Percentiles rank a stretch among this genome's conserved stretches.
phyloP scores from a whole-genome alignment of 2,329 filamentous ascomycete genomes.

The Apiospora hydei region DNA sequence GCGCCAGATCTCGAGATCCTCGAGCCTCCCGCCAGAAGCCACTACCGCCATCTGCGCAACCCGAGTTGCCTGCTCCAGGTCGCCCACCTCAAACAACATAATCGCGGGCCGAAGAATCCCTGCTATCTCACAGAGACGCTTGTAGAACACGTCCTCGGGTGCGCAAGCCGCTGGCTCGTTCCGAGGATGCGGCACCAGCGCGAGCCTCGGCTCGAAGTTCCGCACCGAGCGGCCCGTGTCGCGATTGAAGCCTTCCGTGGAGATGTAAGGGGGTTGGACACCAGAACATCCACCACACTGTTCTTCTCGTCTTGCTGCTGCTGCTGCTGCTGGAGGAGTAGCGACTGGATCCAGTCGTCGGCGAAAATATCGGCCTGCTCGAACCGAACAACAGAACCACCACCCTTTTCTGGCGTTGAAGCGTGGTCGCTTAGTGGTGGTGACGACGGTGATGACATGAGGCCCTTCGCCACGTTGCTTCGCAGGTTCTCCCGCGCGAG shows the following conservation, averaged over 20 bases:
- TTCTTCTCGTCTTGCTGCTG: background rate
- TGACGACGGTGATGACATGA: conserved; percentile 27
- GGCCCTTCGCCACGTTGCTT: conserved; percentile 51
- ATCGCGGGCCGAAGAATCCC: conserved; percentile 56
- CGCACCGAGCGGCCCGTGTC: conserved; percentile 78
- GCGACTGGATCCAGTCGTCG: conserved; percentile 44
- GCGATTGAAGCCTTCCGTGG: conserved; percentile 64
- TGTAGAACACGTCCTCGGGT: conserved; percentile 70
- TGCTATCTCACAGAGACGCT: conserved; percentile 65
- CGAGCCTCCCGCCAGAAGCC: conserved; percentile 36
- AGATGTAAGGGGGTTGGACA: conserved; percentile 96
- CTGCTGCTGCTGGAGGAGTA: background rate
- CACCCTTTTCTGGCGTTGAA: conserved; percentile 10
- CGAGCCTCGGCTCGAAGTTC: conserved; percentile 79
- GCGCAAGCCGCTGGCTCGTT: conserved; percentile 30
- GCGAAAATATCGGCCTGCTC: conserved; percentile 57
- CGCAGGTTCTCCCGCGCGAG: conserved; percentile 71
- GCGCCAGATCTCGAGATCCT: conserved; percentile 72
- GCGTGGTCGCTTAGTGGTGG: background rate
- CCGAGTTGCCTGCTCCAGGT: conserved; percentile 69
- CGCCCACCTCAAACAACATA: conserved; percentile 75
- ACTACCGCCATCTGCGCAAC: conserved; percentile 60
- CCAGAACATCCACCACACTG: conserved; percentile 66
- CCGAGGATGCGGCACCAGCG: conserved; percentile 67
- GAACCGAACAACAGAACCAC: conserved; percentile 50